Evolutionary conservation across 1,139 yeast species (phyloP).

Genomic region (Yamadazyma sp.): DNA sequence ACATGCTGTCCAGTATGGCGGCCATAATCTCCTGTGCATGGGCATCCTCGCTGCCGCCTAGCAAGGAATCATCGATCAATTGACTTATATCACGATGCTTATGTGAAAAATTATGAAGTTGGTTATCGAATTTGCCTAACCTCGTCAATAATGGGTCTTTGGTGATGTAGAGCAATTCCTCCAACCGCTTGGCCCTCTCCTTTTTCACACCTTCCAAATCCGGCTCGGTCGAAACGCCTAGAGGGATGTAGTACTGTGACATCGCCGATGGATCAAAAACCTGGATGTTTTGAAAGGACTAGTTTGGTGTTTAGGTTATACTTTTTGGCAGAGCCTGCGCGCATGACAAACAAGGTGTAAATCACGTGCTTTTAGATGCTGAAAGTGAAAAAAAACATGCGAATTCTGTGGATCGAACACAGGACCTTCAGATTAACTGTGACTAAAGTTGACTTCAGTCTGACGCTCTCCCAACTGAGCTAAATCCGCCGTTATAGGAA

Average conservation of each 20-base stretch:
- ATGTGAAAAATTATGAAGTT: conserved; percentile 10
- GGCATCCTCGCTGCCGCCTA: conserved; percentile 10
- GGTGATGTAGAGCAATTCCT: conserved; percentile 14
- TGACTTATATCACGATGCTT: conserved; percentile 5
- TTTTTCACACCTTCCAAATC: conserved; percentile 1
- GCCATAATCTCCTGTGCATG: conserved; percentile 5
- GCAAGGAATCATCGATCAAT: conserved; percentile 10
- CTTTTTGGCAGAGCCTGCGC: conserved; percentile 3
- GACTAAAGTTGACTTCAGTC: conserved; percentile 46
- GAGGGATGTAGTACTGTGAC: not conserved
- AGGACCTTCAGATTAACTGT: conserved; percentile 52
- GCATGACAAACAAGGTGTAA: conserved; percentile 16
- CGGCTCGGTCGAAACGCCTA: not conserved
- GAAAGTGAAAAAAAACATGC: conserved; percentile 23
- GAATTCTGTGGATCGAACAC: conserved; percentile 58
- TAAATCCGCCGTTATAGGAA: conserved; percentile 26
- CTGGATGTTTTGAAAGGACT: no score
- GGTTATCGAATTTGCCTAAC: conserved; percentile 10
- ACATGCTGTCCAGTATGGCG: conserved; percentile 8
- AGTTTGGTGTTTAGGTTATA: not conserved
- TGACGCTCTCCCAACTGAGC: conserved; percentile 61
- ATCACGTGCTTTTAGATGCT: conserved; percentile 12
- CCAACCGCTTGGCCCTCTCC: conserved; percentile 12
- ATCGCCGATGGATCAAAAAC: not conserved
- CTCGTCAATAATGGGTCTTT: conserved; percentile 16